Evolutionary conservation across 495 filamentous ascomycete genomes (phyloP).

Genomic region (Letharia columbiana): DNA sequence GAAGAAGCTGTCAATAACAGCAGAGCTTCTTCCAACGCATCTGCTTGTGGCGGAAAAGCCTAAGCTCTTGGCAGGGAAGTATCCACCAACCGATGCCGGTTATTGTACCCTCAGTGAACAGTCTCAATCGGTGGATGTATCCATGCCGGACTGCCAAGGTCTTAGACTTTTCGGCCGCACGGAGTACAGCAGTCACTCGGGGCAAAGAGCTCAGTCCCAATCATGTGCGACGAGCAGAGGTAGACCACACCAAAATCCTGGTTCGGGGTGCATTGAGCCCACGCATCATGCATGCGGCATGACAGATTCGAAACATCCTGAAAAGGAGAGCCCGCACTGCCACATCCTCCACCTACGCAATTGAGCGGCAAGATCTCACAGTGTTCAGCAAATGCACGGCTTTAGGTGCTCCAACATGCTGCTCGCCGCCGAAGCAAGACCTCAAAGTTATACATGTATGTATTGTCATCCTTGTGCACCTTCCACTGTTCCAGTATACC

Average conservation of each 20-base stretch:
- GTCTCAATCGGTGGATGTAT: no score
- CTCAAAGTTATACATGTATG: neutral
- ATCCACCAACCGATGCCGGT: no score
- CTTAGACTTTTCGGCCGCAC: no score
- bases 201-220: neutral
- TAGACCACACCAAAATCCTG: neutral
- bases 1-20: neutral
- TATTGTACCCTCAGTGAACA: no score
- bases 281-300: neutral
- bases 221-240: neutral
- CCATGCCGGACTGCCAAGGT: no score
- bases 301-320: neutral
- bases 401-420: neutral
- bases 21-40: neutral
- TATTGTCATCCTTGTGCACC: neutral
- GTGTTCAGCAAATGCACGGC: neutral
- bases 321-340: neutral
- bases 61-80: no score
- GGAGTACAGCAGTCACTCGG: neutral
- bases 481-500: no score
- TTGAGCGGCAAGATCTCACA: neutral
- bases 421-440: neutral
- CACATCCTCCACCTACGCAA: constrained; percentile 1
- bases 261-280: neutral
- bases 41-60: no score